Evolutionary conservation across 495 filamentous ascomycete species (phyloP).

Genomic region (Cenococcum geophilum): DNA sequence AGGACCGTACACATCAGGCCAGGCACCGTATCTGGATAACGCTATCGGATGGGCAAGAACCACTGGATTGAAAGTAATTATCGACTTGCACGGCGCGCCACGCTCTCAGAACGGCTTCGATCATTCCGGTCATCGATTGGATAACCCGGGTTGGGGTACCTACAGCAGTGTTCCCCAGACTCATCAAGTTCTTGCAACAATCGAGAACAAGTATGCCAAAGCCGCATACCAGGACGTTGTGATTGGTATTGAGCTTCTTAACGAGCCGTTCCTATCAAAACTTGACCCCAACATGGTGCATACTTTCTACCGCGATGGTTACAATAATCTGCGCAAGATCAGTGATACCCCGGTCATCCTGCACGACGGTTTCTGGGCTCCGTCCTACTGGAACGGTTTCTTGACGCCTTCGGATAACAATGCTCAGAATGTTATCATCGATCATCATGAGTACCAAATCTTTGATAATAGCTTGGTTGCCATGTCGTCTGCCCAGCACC

Average conservation of each 20-base stretch:
- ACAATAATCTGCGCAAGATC: slow-evolving; percentile 47
- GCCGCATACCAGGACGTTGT: slow-evolving; percentile 56
- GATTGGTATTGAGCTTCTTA: slow-evolving; percentile 63
- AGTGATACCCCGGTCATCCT: slow-evolving; percentile 54
- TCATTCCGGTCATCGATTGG: slow-evolving; percentile 35
- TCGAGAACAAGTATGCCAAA: slow-evolving; percentile 53
- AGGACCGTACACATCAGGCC: slow-evolving; percentile 45
- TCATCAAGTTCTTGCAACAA: slow-evolving; percentile 47
- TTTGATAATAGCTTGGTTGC: slow-evolving; percentile 38
- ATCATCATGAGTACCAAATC: slow-evolving; percentile 48
- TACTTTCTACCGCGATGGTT: slow-evolving; percentile 60
- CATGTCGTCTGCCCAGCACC: slow-evolving; percentile 38
- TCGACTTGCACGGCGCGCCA: slow-evolving; percentile 47
- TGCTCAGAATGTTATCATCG: slow-evolving; percentile 40
- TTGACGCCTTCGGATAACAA: slow-evolving; percentile 37
- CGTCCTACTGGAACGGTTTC: slow-evolving; percentile 40
- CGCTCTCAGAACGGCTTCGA: slow-evolving; percentile 41
- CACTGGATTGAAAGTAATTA: slow-evolving; percentile 43
- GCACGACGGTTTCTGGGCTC: slow-evolving; percentile 57
- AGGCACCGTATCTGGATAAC: slow-evolving; percentile 42
- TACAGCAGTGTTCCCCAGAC: slow-evolving; percentile 54
- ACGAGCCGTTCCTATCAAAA: slow-evolving; percentile 55
- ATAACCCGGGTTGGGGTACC: slow-evolving; percentile 47
- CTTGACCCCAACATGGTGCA: slow-evolving; percentile 45
- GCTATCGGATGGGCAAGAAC: slow-evolving; percentile 45